Evolutionary conservation across 257 asterid species (phyloP).

Genomic region (Forsythia viridissima): DNA sequence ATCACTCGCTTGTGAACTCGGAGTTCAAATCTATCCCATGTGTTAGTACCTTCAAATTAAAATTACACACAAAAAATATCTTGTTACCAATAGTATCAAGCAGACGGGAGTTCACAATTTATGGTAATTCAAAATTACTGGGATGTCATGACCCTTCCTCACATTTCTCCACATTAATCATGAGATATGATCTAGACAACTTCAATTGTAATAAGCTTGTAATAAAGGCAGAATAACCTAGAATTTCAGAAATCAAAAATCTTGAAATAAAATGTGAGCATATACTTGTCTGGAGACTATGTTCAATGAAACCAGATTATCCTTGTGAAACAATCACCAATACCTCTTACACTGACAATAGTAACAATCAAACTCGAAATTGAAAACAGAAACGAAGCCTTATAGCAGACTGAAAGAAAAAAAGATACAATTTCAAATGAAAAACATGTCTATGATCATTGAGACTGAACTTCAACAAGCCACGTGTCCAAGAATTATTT

Average conservation of each 20-base stretch:
- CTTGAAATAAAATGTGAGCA: not conserved
- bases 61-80: not conserved
- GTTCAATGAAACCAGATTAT: not conserved
- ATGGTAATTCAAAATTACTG: not conserved
- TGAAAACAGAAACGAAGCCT: not conserved
- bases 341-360: not conserved
- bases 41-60: not conserved
- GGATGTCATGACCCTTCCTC: not conserved
- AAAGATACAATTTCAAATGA: too few relatives aligned
- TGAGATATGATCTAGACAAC: not conserved
- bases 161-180: not conserved
- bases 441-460: not conserved
- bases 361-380: not conserved
- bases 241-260: not conserved
- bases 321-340: not conserved
- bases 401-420: not conserved
- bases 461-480: not conserved
- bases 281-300: not conserved
- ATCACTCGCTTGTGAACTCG: slow-evolving; percentile 6
- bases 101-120: not conserved
- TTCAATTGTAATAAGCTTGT: not conserved
- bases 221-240: not conserved
- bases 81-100: not conserved
- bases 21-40: slow-evolving; percentile 5
- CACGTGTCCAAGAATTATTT: not conserved